phyloP scores from a whole-genome alignment of 2,329 filamentous ascomycete genomes.

The Alternaria infectoria region DNA sequence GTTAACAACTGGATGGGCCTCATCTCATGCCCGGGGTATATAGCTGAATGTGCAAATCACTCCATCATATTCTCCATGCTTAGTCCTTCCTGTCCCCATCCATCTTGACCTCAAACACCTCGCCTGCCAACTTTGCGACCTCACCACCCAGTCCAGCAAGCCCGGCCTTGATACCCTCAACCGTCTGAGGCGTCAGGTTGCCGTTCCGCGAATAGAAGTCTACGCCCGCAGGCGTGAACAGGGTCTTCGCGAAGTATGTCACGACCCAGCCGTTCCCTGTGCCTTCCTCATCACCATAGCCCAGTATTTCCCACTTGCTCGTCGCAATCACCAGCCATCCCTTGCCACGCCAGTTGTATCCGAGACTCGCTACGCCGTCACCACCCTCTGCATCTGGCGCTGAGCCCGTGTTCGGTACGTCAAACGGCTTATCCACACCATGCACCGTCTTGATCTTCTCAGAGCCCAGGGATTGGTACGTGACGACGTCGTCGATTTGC shows the following conservation, averaged over 20 bases:
- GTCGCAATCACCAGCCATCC: conserved; percentile 74
- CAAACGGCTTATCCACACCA: conserved; percentile 66
- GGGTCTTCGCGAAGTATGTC: conserved; percentile 81
- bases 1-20: background rate
- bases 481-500: conserved; percentile 73
- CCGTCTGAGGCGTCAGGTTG: conserved; percentile 63
- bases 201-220: conserved; percentile 75
- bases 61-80: background rate
- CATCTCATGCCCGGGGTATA: conserved; percentile 16
- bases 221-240: conserved; percentile 82
- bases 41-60: background rate
- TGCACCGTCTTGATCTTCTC: conserved; percentile 65
- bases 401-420: conserved; percentile 21
- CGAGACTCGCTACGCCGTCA: conserved; percentile 57
- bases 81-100: conserved; percentile 32
- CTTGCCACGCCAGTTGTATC: conserved; percentile 73
- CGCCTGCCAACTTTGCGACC: conserved; percentile 60
- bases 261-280: conserved; percentile 70
- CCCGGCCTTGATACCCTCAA: conserved; percentile 62
- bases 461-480: conserved; percentile 65
- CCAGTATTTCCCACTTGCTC: conserved; percentile 82
- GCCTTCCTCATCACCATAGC: conserved; percentile 67
- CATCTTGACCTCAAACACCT: conserved; percentile 55
- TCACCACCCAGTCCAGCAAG: conserved; percentile 59
- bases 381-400: background rate